These are phyloP conservation scores for Saccharomycopsis phalli DNA, from an alignment of 1,139 yeast genomes.

Conservation along the genomic window DNA sequence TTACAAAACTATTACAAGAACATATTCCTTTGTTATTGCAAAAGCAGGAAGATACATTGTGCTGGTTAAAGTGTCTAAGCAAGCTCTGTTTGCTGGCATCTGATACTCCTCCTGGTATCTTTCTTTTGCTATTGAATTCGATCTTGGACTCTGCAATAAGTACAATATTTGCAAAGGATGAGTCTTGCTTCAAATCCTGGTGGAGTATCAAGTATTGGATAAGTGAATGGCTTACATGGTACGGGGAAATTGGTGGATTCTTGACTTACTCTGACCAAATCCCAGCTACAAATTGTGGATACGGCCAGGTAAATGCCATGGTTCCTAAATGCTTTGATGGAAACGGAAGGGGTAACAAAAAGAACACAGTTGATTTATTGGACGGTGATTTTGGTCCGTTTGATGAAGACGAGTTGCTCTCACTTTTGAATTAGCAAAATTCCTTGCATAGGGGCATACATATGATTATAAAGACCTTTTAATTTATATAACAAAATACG, in stretches of 20 bases:
- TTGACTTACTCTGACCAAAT: slow-evolving; percentile 23
- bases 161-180: slow-evolving; percentile 52
- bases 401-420: slow-evolving; percentile 9
- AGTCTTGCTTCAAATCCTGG: slow-evolving; percentile 65
- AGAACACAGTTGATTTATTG: slow-evolving; percentile 11
- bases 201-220: slow-evolving; percentile 74
- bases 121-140: slow-evolving; percentile 46
- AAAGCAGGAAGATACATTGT: not conserved
- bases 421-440: not conserved
- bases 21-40: not conserved
- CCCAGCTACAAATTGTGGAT: slow-evolving; percentile 7
- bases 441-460: too few relatives aligned
- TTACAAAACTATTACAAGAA: not conserved
- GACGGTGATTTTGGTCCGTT: slow-evolving; percentile 8
- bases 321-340: slow-evolving; percentile 11
- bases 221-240: slow-evolving; percentile 64
- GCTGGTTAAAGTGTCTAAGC: not conserved
- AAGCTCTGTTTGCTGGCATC: not conserved
- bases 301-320: too few relatives aligned
- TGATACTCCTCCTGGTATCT: slow-evolving; percentile 44
- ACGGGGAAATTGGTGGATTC: slow-evolving; percentile 63
- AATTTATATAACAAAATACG: too few relatives aligned
- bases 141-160: slow-evolving; percentile 56
- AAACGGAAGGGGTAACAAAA: slow-evolving; percentile 10
- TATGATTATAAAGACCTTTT: too few relatives aligned